Evolutionary conservation across 345 rosid species (phyloP), one percentile per base, ranked within the genome.

Genomic region (Eucalyptus sp.): DNA sequence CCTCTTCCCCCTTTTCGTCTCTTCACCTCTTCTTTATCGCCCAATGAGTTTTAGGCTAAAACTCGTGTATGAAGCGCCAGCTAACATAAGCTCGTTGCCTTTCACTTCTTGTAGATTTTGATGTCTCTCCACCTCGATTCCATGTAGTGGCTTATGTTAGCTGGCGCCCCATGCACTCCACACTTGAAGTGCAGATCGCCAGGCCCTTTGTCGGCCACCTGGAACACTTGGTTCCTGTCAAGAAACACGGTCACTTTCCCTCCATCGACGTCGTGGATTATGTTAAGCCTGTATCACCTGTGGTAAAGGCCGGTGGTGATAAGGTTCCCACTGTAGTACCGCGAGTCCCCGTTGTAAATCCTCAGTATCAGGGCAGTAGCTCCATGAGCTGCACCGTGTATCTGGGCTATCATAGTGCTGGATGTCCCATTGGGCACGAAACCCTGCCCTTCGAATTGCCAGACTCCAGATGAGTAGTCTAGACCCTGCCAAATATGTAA

Each of bases 391-490:
- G 93, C 92, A 6, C 94, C 92, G 16, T 90, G 92, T 29, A 93
- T 86, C 54, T 92, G 95, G 90, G 92, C 89, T 22, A 92, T 88
- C 86, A 89, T 91, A n/a, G 89, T 88, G 5, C 92, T 92, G 0
- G 91, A 71, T 24, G 95, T 92, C 7, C 92, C 93, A 2, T 58
- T 62, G 2, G 95, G 91, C 56, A 94, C 91, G 33, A 89, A 91
- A 17, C 91, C 90, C 5, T 89, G 51, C 22, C 93, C 94, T 87
- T 92, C 92, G 29, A 94, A 92, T 91, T 94, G 93, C 93, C 94
- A 92, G 2, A 92, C 91, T 18, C 93, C 94, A 1, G 90, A 89
- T 0, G 90, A 86, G 87, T 92, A 92, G 41, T 90, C 91, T 31
- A 91, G 88, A 22, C 93, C 95, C 94, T 94, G 44, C 83, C 83